Evolutionary conservation across 257 asterid species (phyloP).

Genomic region (Gynochthodes officinalis): DNA sequence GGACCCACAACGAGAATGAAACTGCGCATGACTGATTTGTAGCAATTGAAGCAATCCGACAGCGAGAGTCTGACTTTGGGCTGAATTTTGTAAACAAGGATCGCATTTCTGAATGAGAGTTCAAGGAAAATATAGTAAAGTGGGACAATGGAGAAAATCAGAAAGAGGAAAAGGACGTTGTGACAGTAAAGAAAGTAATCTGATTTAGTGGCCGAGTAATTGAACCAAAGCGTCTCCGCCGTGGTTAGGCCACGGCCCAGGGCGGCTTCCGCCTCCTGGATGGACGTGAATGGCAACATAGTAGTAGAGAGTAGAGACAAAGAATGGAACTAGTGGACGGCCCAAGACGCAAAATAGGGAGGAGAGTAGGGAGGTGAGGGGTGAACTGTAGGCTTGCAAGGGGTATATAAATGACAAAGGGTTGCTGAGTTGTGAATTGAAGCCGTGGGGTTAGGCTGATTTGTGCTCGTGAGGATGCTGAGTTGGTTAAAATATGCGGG

Average conservation of each 20-base stretch:
- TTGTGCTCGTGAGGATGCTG: too few species aligned
- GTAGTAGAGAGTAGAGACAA: neutral
- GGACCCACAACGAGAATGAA: constrained; percentile 88
- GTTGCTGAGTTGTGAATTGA: neutral
- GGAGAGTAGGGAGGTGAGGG: neutral
- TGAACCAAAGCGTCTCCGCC: constrained; percentile 77
- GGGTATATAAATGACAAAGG: too few species aligned
- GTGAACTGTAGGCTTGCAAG: too few species aligned
- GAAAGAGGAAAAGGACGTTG: constrained; percentile 76
- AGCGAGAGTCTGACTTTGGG: constrained; percentile 68
- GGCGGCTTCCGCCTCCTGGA: constrained; percentile 72
- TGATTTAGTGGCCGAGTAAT: constrained; percentile 79
- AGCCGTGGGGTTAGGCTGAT: constrained; percentile 2
- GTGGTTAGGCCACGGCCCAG: constrained; percentile 66
- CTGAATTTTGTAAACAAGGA: constrained; percentile 63
- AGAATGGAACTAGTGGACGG: neutral
- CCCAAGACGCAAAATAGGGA: neutral
- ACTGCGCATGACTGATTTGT: constrained; percentile 85
- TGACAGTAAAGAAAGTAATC: constrained; percentile 90
- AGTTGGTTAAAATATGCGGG: constrained; percentile 25
- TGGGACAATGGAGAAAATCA: constrained; percentile 74
- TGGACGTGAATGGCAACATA: constrained; percentile 83
- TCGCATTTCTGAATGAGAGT: constrained; percentile 31
- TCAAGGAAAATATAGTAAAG: constrained; percentile 67
- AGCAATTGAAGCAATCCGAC: constrained; percentile 60